Evolutionary conservation across 441 rosid species (phyloP).

Genomic region (Cnidoscolus chayamansa): DNA sequence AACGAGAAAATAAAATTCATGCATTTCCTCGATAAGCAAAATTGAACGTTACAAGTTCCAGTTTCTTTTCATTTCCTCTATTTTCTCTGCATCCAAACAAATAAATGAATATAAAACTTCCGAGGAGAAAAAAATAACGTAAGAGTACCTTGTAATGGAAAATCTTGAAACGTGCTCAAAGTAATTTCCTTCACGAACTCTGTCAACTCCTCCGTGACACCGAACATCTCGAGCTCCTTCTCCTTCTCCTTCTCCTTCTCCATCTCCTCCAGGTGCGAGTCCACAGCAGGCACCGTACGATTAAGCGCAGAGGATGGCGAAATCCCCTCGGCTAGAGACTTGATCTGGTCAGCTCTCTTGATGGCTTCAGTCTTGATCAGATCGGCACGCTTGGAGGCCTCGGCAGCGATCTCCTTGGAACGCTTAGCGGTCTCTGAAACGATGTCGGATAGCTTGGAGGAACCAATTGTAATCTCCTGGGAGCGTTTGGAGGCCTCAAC

Average conservation of each 20-base stretch:
- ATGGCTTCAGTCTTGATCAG: constrained; percentile 32
- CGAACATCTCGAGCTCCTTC: constrained; percentile 41
- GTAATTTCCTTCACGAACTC: constrained; percentile 60
- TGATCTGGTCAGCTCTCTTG: constrained; percentile 41
- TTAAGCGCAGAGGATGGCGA: constrained; percentile 41
- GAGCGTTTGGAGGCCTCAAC: constrained; percentile 71
- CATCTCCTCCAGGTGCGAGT: constrained; percentile 11
- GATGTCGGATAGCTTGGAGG: constrained; percentile 54
- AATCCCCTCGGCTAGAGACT: constrained; percentile 44
- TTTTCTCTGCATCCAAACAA: background rate
- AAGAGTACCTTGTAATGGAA: constrained; percentile 50
- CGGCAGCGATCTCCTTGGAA: constrained; percentile 59
- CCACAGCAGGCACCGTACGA: constrained; percentile 30
- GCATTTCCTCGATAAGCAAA: background rate
- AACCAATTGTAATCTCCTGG: constrained; percentile 40
- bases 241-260: constrained; percentile 26
- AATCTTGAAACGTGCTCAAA: constrained; percentile 61
- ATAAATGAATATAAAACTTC: no score
- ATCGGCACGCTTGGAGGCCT: constrained; percentile 60
- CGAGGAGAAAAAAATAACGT: no score
- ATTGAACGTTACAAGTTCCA: background rate
- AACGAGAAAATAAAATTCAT: background rate
- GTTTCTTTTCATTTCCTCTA: background rate
- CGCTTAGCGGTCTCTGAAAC: constrained; percentile 44
- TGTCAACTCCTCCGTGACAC: constrained; percentile 60